Conservation (phyloP, 805 yeast species). For the Candida cerambycidarum region DNA sequence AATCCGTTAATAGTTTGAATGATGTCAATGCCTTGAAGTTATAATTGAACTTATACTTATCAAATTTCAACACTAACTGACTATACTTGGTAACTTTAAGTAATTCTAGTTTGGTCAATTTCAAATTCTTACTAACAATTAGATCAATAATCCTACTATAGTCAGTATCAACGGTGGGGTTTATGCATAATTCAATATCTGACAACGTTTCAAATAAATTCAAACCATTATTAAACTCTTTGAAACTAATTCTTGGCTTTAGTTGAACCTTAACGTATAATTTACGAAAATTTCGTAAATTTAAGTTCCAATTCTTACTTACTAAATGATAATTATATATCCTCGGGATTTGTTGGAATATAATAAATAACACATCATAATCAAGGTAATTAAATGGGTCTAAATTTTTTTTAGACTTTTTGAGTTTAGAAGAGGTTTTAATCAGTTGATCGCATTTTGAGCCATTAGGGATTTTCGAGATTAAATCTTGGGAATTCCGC, state of each 20-base stretch:
- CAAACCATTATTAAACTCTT: slow-evolving; percentile 31
- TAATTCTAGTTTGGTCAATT: slow-evolving; percentile 26
- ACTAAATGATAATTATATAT: slow-evolving; percentile 33
- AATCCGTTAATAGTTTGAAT: slow-evolving; percentile 19
- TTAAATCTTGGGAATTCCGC: background rate
- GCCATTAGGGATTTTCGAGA: background rate
- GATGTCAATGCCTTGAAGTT: slow-evolving; percentile 20
- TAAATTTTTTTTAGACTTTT: slow-evolving; percentile 2
- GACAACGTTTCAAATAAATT: slow-evolving; percentile 26
- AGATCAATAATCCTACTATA: slow-evolving; percentile 28
- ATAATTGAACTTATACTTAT: slow-evolving; percentile 27
- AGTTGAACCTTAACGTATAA: slow-evolving; percentile 25
- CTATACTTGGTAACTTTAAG: slow-evolving; percentile 28
- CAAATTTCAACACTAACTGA: slow-evolving; percentile 23
- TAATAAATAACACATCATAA: slow-evolving; percentile 26
- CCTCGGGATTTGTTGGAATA: slow-evolving; percentile 22
- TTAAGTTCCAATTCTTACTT: slow-evolving; percentile 31
- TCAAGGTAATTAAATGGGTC: slow-evolving; percentile 34
- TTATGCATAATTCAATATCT: slow-evolving; percentile 19
- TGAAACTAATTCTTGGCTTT: slow-evolving; percentile 23
- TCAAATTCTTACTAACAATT: slow-evolving; percentile 23
- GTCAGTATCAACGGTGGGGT: slow-evolving; percentile 25
- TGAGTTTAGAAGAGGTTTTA: background rate
- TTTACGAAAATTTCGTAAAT: slow-evolving; percentile 25
- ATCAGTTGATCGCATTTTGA: too few species aligned